Conservation (phyloP, 169 alveolate species). For the Besnoitia besnoiti region DNA sequence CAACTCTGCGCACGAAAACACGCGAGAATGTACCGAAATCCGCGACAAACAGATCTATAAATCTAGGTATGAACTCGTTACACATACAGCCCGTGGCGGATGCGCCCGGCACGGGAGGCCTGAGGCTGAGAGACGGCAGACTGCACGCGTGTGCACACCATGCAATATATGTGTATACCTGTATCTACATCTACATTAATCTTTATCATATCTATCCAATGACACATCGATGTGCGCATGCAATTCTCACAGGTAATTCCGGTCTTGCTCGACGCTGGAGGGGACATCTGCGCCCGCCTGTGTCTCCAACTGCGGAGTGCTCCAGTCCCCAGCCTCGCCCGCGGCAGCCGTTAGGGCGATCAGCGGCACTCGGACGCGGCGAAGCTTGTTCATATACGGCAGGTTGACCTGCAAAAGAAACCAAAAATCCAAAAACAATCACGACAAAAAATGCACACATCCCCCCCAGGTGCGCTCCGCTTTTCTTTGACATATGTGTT, state of each 20-base stretch:
- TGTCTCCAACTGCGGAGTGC: background rate
- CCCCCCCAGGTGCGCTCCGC: too few species aligned
- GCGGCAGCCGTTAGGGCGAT: background rate
- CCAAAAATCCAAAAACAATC: background rate
- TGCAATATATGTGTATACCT: too few species aligned
- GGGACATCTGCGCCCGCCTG: conserved; percentile 48
- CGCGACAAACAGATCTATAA: too few species aligned
- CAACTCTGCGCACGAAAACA: conserved; percentile 70
- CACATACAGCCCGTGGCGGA: too few species aligned
- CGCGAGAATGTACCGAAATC: background rate
- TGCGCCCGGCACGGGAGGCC: too few species aligned
- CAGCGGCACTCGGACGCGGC: background rate
- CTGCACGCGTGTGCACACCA: too few species aligned
- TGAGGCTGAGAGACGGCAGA: too few species aligned
- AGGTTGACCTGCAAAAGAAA: background rate
- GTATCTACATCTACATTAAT: too few species aligned
- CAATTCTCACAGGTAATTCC: conserved; percentile 36
- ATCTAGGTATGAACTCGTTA: too few species aligned
- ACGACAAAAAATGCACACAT: too few species aligned
- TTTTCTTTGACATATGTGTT: background rate
- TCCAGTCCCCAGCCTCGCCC: background rate
- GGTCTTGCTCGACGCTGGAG: conserved; percentile 44
- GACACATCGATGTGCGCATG: too few species aligned
- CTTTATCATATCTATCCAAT: too few species aligned
- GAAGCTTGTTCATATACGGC: background rate